Base-by-base conservation (phyloP, 495 filamentous ascomycete genomes). In the Penicillium alfredii region DNA sequence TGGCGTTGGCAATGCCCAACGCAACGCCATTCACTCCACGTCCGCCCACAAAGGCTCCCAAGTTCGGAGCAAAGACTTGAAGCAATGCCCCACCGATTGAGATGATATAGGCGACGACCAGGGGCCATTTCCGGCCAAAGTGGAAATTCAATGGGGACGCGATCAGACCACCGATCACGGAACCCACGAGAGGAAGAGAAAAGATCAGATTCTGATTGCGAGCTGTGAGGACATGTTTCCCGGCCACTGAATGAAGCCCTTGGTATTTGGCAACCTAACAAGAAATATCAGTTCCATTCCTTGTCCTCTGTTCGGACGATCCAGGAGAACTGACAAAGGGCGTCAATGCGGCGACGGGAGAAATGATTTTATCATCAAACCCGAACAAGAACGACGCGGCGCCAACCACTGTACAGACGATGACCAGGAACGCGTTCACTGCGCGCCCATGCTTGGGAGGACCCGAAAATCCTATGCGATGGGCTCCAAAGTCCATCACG, bases 331-430 rank as follows among this genome's bases (percentile, higher is more conserved):
- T 58, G 42, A 66, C 62, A 48, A 63, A 66, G 12, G 39, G 40
- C 10, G 41, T 16, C 41, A 66, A 46, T 10, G 62, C 62, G 9
- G 58, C 55, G 27, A 66, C 47, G 1, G 60, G 60, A 5, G 62
- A 66, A n/a, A 66, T 66, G 24, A 63, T 40, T 30, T 66, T 66
- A 45, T 66, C 62, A 20, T 66, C 58, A 33, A 56, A 66, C 1
- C 60, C 62, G 34, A 63, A 63, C 11, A 66, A 38, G 19, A 66
- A 62, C 11, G 60, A 66, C 1, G 61, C 60, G 6, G 60, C 56
- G 6, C 55, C 55, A 38, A 63, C 60, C 4, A 56, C 51, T 13
- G 45, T 40, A 44, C 62, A 66, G 8, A 52, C 49, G 8, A 61
- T 43, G 8, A 63, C 35, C 23, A 66, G 40, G 4, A 49, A 40